Conservation (phyloP, 2,329 filamentous ascomycete species). For the Fusarium aywerte region DNA sequence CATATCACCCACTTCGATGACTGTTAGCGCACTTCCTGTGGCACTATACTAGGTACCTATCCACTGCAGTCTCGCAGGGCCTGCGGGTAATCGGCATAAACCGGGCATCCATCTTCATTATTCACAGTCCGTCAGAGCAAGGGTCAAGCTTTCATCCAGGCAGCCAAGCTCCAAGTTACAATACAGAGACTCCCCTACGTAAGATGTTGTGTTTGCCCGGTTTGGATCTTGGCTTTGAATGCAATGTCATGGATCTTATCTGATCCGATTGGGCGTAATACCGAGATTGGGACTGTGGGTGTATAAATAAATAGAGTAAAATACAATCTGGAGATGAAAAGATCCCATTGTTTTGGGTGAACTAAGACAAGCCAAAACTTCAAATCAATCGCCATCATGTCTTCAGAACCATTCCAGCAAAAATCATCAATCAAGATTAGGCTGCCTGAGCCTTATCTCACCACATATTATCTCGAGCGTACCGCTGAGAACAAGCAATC, state of each 20-base stretch:
- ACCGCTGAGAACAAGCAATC: constrained; percentile 27
- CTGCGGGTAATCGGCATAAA: constrained; percentile 32
- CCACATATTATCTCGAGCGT: constrained; percentile 41
- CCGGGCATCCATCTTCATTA: constrained; percentile 3
- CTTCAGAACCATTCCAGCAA: constrained; percentile 38
- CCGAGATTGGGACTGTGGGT: constrained; percentile 21
- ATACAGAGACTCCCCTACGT: constrained; percentile 26
- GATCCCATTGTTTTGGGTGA: background rate
- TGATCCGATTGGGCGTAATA: constrained; percentile 33
- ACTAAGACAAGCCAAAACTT: constrained; percentile 7
- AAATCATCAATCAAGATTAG: constrained; percentile 58
- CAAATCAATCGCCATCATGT: constrained; percentile 25
- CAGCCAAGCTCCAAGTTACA: constrained; percentile 21
- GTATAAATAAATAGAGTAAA: constrained; percentile 32
- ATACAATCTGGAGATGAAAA: constrained; percentile 38
- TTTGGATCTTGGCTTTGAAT: background rate
- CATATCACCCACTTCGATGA: background rate
- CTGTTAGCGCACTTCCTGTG: constrained; percentile 6
- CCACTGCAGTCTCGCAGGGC: constrained; percentile 9
- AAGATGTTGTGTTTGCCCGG: background rate
- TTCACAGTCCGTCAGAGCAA: background rate
- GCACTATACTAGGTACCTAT: too few relatives aligned
- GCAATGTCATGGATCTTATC: constrained; percentile 20
- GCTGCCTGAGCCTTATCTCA: constrained; percentile 37
- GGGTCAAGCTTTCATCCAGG: background rate